These are phyloP conservation scores for Fusarium oligoseptatum DNA, from an alignment of 2,329 filamentous ascomycete genomes.

Conservation along the genomic window DNA sequence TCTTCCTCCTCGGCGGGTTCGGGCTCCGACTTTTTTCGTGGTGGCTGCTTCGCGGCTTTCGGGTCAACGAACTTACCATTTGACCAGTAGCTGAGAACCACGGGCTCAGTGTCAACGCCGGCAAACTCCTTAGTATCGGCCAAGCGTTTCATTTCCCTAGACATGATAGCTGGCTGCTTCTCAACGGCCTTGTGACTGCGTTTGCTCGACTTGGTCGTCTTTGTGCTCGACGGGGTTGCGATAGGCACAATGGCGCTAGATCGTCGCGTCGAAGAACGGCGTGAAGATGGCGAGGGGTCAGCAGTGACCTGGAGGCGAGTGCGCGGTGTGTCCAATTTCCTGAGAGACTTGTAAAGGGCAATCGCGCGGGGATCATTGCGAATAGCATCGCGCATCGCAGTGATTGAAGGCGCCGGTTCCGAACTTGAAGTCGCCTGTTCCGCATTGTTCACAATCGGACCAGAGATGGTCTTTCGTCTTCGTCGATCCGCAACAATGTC, in stretches of 20 bases:
- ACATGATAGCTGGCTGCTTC: conserved; percentile 60
- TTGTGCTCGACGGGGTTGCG: conserved; percentile 60
- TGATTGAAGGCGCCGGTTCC: conserved; percentile 19
- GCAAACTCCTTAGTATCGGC: conserved; percentile 74
- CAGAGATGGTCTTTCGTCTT: conserved; percentile 62
- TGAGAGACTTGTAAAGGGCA: conserved; percentile 59
- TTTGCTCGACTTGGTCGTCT: conserved; percentile 70
- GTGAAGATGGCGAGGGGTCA: conserved; percentile 45
- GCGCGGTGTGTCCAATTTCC: conserved; percentile 52
- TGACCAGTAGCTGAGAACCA: conserved; percentile 72
- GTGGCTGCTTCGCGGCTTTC: conserved; percentile 56
- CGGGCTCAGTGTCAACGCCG: conserved; percentile 69
- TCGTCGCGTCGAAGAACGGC: conserved; percentile 61
- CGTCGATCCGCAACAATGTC: conserved; percentile 61
- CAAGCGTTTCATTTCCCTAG: conserved; percentile 71
- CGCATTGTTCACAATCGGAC: conserved; percentile 46
- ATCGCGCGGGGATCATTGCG: conserved; percentile 62
- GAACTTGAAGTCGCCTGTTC: conserved; percentile 21
- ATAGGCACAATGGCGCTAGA: conserved; percentile 52
- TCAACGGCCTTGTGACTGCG: conserved; percentile 68
- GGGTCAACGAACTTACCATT: conserved; percentile 72
- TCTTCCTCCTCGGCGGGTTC: conserved; percentile 45
- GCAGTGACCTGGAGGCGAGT: conserved; percentile 50
- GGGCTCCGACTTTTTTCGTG: conserved; percentile 52
- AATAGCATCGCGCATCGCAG: conserved; percentile 36